Evolutionary conservation across 208 protist genomes (phyloP).

Genomic region (Leishmania tarentolae): DNA sequence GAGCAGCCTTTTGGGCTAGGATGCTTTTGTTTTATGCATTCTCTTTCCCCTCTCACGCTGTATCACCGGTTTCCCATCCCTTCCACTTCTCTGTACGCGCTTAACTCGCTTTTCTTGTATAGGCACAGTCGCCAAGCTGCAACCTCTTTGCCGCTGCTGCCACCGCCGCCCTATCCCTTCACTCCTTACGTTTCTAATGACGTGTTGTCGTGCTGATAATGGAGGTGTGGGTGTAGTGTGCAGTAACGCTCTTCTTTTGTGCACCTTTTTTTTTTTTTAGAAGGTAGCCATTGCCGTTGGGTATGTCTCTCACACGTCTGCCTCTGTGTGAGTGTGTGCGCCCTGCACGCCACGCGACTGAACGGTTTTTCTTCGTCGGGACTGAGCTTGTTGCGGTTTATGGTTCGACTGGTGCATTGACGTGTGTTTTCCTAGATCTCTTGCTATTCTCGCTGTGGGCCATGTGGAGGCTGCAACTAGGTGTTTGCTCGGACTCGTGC

Average conservation of each 20-base stretch:
- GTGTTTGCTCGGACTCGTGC: background rate
- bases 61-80: background rate
- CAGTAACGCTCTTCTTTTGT: constrained; percentile 7
- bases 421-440: background rate
- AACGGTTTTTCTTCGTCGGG: constrained; percentile 11
- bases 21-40: constrained; percentile 7
- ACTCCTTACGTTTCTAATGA: background rate
- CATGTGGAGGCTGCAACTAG: background rate
- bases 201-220: background rate
- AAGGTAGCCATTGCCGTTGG: background rate
- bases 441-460: background rate
- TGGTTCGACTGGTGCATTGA: background rate
- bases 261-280: constrained; percentile 6
- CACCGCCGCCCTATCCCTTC: background rate
- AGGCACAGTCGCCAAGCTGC: background rate
- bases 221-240: background rate
- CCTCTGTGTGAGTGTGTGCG: background rate
- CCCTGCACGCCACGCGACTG: constrained; percentile 6
- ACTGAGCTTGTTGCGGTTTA: constrained; percentile 8
- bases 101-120: background rate
- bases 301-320: constrained; percentile 2
- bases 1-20: background rate
- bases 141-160: background rate
- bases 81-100: background rate
- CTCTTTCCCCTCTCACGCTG: background rate